phyloP scores from a whole-genome alignment of 2,329 filamentous ascomycete genomes.

The Microsporum ferrugineum region DNA sequence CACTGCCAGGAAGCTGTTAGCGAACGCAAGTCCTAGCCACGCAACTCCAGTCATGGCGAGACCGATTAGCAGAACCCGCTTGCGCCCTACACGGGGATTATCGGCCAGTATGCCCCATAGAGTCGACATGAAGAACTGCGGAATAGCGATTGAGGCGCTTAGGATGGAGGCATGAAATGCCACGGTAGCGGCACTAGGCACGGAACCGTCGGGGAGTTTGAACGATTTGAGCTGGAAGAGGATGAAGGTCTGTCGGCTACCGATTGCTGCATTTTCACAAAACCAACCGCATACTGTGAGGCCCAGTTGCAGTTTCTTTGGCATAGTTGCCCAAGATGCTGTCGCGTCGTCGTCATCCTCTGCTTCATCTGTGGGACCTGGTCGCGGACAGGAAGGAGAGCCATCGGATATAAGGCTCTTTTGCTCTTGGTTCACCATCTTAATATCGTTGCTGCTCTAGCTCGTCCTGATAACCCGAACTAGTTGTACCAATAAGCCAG shows the following conservation, averaged over 20 bases:
- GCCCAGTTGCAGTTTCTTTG: background rate
- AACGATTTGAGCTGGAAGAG: background rate
- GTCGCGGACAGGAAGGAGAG: background rate
- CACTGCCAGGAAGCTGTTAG: background rate
- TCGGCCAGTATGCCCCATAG: background rate
- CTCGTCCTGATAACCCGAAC: background rate
- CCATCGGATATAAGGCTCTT: background rate
- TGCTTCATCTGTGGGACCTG: no score
- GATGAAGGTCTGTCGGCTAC: background rate
- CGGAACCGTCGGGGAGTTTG: background rate
- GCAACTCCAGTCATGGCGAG: background rate
- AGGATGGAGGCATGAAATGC: slow-evolving; percentile 1
- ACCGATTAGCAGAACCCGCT: background rate
- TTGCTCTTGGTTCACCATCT: background rate
- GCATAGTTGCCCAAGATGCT: background rate
- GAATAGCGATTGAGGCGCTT: background rate
- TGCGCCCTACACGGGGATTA: background rate
- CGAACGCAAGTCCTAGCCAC: background rate
- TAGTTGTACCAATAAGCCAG: background rate
- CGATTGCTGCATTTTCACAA: background rate
- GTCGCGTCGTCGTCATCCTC: background rate
- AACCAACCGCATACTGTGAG: background rate
- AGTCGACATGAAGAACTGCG: background rate
- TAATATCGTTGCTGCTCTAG: background rate
- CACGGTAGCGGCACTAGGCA: background rate